A percentile compares a stretch with the other conserved stretches of the same genome.
These are phyloP conservation scores for Arthrinium phaeospermum DNA, from an alignment of 2,329 filamentous ascomycete species.

Conservation along the genomic window DNA sequence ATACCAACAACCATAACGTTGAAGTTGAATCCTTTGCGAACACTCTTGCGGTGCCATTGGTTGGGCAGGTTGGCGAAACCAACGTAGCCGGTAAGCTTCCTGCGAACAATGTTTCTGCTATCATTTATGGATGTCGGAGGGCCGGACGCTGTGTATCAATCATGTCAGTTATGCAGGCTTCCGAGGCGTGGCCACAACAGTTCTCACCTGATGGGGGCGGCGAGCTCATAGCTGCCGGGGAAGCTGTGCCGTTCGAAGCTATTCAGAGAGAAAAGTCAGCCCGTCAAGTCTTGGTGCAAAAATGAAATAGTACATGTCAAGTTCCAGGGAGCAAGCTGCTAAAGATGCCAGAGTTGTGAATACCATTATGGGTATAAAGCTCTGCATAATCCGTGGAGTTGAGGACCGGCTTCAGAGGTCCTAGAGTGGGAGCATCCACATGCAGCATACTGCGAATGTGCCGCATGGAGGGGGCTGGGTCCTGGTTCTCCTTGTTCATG, in stretches of 20 bases:
- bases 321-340: slow-evolving; percentile 31
- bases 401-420: slow-evolving; percentile 42
- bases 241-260: slow-evolving; percentile 48
- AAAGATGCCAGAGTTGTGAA: slow-evolving; percentile 30
- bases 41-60: slow-evolving; percentile 99
- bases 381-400: slow-evolving; percentile 50
- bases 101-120: slow-evolving; percentile 93
- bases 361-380: slow-evolving; percentile 45
- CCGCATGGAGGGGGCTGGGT: slow-evolving; percentile 40
- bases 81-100: slow-evolving; percentile 98
- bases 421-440: slow-evolving; percentile 54
- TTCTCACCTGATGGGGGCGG: slow-evolving; percentile 19
- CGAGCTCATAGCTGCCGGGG: slow-evolving; percentile 33
- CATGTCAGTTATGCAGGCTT: background rate
- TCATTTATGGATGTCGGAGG: slow-evolving; percentile 59
- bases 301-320: slow-evolving; percentile 17
- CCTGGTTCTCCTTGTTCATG: slow-evolving; percentile 44
- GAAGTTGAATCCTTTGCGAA: slow-evolving; percentile 99
- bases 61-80: slow-evolving; percentile 98
- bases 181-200: background rate
- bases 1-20: slow-evolving; percentile 99
- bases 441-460: slow-evolving; percentile 61
- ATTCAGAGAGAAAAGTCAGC: slow-evolving; percentile 22
- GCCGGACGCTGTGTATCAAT: slow-evolving; percentile 2
- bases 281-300: background rate